These are phyloP conservation scores for Ambrosia trifida DNA, from an alignment of 129 eudicot genomes.

Conservation along the genomic window DNA sequence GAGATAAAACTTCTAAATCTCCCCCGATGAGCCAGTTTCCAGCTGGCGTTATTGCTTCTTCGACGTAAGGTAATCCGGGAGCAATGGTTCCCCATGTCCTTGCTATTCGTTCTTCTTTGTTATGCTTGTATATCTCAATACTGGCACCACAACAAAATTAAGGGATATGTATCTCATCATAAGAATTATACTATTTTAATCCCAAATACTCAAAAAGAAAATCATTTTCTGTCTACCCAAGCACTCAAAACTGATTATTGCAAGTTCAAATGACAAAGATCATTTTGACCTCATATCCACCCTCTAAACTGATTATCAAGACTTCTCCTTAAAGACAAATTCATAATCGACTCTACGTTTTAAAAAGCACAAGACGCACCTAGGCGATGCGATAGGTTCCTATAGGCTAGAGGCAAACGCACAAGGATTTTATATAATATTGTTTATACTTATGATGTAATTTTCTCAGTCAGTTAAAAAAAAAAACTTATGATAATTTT, in stretches of 20 bases:
- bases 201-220: background rate
- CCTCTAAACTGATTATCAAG: background rate
- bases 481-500: too few species aligned
- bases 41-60: constrained; percentile 74
- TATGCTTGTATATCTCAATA: constrained; percentile 83
- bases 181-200: background rate
- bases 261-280: background rate
- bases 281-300: background rate
- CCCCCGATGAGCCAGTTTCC: constrained; percentile 97
- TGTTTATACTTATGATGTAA: too few species aligned
- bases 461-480: too few species aligned
- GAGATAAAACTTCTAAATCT: constrained; percentile 76
- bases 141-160: constrained; percentile 38
- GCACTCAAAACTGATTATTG: background rate
- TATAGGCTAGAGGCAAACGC: too few species aligned
- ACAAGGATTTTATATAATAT: too few species aligned
- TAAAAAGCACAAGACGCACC: too few species aligned
- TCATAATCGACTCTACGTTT: background rate
- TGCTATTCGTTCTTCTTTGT: constrained; percentile 94
- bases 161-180: background rate
- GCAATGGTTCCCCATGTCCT: constrained; percentile 96
- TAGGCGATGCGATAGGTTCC: too few species aligned
- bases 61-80: constrained; percentile 87
- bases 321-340: background rate
- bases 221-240: background rate